Base-by-base conservation (phyloP, 2,329 filamentous ascomycete genomes). In the Pseudogymnoascus sp. region DNA sequence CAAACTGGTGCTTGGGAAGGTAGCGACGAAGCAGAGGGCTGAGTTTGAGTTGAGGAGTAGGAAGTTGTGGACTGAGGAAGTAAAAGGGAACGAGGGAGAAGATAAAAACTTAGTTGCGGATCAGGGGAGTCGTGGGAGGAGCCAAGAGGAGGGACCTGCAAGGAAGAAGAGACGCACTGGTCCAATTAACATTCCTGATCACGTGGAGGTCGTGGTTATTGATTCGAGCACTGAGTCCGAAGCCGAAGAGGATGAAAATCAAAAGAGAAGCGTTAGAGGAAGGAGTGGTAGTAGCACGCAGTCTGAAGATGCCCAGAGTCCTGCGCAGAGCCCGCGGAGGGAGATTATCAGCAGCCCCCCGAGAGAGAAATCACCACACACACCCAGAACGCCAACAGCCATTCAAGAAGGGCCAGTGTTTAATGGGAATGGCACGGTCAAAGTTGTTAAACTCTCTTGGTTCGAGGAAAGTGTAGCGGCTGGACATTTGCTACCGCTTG, bases 31-130 rank as follows among this genome's bases (percentile, higher is more conserved):
- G 66, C 82, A 85, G 69, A 83, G 93, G 16, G 91, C 91, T 0
- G 80, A 83, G 55, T 87, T 96, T 68, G 93, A 97, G 75, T 77
- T 97, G 65, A 82, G 90, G 61, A 81, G 84, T 5, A 81, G 84
- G 52, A 87, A 85, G 12, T 68, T 96, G 2, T 72, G 75, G 41
- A 85, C 86, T 0, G 78, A 83, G 62, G 83, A 86, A 63, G 68
- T 79, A 2, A 63, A 70, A 18, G 49, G 18, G 11, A 40, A n/a
- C 8, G 25, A 62, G 18, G 25, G 18, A 35, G 55, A 12, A 28
- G 25, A 33, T 40, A 59, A 58, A 16, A 8, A 33, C 12, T 14
- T 1, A n/a, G 14, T 31, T 8, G 58, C 18, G 38, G 60, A 60
- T 12, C 31, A 55, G 23, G 21, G n/a, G n/a, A 33, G 18, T 7